Evolutionary conservation across 1,139 yeast species (phyloP).

Genomic region (Pneumocystis jirovecii): DNA sequence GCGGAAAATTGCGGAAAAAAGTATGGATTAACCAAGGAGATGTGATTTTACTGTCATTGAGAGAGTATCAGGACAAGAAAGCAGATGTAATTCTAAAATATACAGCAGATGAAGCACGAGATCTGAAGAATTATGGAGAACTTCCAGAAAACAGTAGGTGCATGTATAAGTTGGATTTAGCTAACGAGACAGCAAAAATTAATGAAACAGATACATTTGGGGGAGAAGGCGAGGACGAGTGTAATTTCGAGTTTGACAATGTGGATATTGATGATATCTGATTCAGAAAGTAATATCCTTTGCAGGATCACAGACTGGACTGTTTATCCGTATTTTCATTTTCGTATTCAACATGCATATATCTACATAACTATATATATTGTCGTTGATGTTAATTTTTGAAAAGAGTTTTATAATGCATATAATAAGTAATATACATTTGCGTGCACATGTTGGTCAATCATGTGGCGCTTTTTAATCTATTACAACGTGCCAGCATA

Average conservation of each 20-base stretch:
- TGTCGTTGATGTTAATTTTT: not conserved
- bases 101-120: slow-evolving; percentile 95
- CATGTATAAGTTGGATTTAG: not conserved
- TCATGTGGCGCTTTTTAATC: not conserved
- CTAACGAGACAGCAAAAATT: slow-evolving; percentile 62
- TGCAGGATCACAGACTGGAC: not conserved
- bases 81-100: slow-evolving; percentile 96
- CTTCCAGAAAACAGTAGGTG: slow-evolving; percentile 41
- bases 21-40: slow-evolving; percentile 99
- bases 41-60: slow-evolving; percentile 81
- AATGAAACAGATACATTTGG: slow-evolving; percentile 97
- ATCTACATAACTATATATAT: not conserved
- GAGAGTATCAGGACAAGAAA: slow-evolving; percentile 97
- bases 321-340: not conserved
- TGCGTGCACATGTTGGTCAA: not conserved
- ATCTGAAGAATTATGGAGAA: slow-evolving; percentile 90
- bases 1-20: slow-evolving; percentile 98
- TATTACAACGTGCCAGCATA: not conserved
- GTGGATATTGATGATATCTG: slow-evolving; percentile 32
- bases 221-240: slow-evolving; percentile 92
- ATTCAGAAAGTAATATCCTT: not conserved
- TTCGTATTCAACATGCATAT: not conserved
- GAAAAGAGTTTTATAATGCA: not conserved
- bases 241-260: slow-evolving; percentile 95
- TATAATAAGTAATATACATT: not conserved